These are phyloP conservation scores for Antitrichia curtipendula DNA, from an alignment of 225 moss, liverwort and hornwort species.

Conservation along the genomic window DNA sequence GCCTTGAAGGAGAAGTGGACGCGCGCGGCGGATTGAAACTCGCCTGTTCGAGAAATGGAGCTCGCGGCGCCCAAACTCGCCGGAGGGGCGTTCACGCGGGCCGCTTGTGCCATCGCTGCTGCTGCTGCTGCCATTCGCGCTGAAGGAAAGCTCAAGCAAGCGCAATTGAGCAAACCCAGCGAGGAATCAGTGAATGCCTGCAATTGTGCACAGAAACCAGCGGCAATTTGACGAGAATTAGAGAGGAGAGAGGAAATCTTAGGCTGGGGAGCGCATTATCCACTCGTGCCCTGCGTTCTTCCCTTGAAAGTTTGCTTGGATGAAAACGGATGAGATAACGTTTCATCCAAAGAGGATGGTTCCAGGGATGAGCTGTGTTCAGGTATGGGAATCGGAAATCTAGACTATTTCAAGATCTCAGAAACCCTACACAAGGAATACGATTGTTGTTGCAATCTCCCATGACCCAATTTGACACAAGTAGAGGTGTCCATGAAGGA, in stretches of 20 bases:
- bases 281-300: neutral
- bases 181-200: neutral
- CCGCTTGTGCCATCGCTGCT: slow-evolving; percentile 28
- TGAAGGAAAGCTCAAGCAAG: neutral
- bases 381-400: neutral
- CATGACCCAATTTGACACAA: neutral
- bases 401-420: neutral
- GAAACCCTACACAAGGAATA: neutral
- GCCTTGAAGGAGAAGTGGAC: neutral
- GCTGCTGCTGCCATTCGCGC: neutral
- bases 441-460: neutral
- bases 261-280: neutral
- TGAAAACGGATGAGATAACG: neutral
- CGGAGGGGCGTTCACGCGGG: neutral
- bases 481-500: neutral
- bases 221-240: neutral
- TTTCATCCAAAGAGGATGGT: neutral
- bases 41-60: slow-evolving; percentile 5
- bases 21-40: neutral
- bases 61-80: neutral
- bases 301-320: neutral
- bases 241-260: neutral
- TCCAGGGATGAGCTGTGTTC: no score
- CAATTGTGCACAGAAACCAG: neutral
- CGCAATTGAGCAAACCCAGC: neutral